Conservation (phyloP, 768 basidiomycete species). For the Candolleomyces aberdarensis region DNA sequence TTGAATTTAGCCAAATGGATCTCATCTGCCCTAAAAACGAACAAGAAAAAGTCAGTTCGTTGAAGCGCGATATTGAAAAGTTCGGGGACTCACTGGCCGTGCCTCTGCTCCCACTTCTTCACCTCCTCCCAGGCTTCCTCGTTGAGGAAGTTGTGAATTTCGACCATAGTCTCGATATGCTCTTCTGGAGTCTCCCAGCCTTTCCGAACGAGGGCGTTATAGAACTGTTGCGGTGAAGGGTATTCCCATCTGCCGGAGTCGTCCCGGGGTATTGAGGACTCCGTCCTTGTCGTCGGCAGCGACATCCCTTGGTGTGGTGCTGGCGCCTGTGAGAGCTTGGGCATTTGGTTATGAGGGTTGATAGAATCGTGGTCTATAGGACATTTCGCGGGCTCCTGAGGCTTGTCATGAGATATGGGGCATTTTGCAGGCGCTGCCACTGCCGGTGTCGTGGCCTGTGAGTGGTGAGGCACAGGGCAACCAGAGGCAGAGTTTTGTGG, state of each 20-base stretch:
- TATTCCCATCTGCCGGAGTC: conserved; percentile 77
- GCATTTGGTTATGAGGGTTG: conserved; percentile 86
- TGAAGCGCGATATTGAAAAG: neutral
- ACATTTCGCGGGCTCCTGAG: conserved; percentile 47
- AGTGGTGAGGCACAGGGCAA: conserved; percentile 38
- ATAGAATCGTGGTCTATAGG: conserved; percentile 60
- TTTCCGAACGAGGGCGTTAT: conserved; percentile 93
- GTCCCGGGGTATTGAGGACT: conserved; percentile 84
- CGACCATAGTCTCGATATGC: conserved; percentile 94
- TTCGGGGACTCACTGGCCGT: conserved; percentile 47
- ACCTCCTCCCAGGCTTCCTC: conserved; percentile 97
- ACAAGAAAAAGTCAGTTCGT: neutral
- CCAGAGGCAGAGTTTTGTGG: conserved; percentile 22
- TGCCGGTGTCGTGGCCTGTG: conserved; percentile 8
- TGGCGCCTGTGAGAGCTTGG: conserved; percentile 68
- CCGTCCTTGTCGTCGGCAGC: conserved; percentile 71
- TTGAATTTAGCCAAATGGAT: conserved; percentile 80
- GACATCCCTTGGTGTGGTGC: conserved; percentile 51
- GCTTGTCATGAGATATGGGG: conserved; percentile 38
- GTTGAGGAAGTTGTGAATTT: conserved; percentile 97
- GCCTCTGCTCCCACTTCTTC: conserved; percentile 82
- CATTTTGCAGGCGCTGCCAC: conserved; percentile 30
- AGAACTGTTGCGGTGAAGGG: conserved; percentile 96
- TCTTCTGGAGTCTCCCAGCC: conserved; percentile 98
- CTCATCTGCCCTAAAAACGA: conserved; percentile 50